Conservation (phyloP, 352 stramenopile genomes). For the Globisporangium viniferum region DNA sequence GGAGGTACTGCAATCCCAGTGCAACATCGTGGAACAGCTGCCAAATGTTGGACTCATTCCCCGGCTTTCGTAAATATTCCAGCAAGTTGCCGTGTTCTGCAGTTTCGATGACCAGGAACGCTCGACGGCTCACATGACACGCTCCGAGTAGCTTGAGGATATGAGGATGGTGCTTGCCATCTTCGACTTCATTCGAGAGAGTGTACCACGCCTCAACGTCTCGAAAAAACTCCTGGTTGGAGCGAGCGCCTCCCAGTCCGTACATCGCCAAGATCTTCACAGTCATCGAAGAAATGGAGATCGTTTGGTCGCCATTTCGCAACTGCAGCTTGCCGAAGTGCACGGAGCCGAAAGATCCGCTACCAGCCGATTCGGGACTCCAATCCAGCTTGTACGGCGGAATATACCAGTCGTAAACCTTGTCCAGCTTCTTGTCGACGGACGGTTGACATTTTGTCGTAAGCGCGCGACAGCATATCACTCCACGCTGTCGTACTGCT, state of each 20-base stretch:
- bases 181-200: neutral
- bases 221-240: neutral
- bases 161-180: neutral
- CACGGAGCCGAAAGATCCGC: neutral
- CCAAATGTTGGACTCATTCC: neutral
- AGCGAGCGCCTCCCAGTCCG: slow-evolving; percentile 4
- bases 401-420: neutral
- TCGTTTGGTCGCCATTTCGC: neutral
- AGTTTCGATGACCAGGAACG: neutral
- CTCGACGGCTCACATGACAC: slow-evolving; percentile 7
- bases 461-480: neutral
- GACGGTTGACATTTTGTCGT: neutral
- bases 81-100: slow-evolving; percentile 8
- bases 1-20: slow-evolving; percentile 8
- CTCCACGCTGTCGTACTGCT: neutral
- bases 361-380: neutral
- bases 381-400: slow-evolving; percentile 8
- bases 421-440: neutral
- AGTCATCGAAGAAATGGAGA: neutral
- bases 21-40: neutral
- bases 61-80: neutral
- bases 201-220: slow-evolving; percentile 1
- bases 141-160: slow-evolving; percentile 10
- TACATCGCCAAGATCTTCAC: neutral
- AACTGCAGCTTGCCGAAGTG: neutral